Percentiles rank a stretch among this genome's conserved stretches.
These are phyloP conservation scores for Gossypium ekmanianum DNA, from an alignment of 345 rosid genomes.

Conservation along the genomic window DNA sequence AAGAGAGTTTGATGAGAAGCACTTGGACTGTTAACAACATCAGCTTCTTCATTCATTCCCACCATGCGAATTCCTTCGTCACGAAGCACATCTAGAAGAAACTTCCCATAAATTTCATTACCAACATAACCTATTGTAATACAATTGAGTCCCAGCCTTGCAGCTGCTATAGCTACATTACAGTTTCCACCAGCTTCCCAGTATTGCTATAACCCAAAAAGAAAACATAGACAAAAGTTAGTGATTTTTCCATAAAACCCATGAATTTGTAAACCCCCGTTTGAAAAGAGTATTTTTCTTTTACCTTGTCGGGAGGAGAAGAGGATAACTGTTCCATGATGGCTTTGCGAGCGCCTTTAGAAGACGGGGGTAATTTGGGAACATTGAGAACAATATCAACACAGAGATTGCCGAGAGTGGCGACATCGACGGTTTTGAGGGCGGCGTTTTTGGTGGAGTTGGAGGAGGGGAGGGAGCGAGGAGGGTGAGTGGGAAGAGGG, in stretches of 20 bases:
- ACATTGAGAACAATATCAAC: slow-evolving; percentile 89
- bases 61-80: slow-evolving; percentile 67
- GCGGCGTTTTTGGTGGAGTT: slow-evolving; percentile 2
- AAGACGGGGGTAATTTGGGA: slow-evolving; percentile 68
- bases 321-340: slow-evolving; percentile 67
- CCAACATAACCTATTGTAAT: slow-evolving; percentile 84
- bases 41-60: slow-evolving; percentile 48
- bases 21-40: slow-evolving; percentile 30
- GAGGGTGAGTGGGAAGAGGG: slow-evolving; percentile 26
- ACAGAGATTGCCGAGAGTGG: slow-evolving; percentile 91
- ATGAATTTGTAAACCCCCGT: not conserved
- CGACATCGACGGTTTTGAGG: slow-evolving; percentile 23
- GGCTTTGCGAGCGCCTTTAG: slow-evolving; percentile 49
- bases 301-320: slow-evolving; percentile 86
- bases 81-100: slow-evolving; percentile 74
- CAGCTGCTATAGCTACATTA: slow-evolving; percentile 95
- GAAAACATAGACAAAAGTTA: not conserved
- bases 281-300: not conserved
- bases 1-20: slow-evolving; percentile 68
- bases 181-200: slow-evolving; percentile 99
- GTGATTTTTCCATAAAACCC: not conserved
- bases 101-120: slow-evolving; percentile 72
- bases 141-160: slow-evolving; percentile 83
- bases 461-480: slow-evolving; percentile 24
- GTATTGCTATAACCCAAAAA: slow-evolving; percentile 38